Evolutionary conservation across 148 eudicot genomes (phyloP).

Genomic region (Agrostemma githago): DNA sequence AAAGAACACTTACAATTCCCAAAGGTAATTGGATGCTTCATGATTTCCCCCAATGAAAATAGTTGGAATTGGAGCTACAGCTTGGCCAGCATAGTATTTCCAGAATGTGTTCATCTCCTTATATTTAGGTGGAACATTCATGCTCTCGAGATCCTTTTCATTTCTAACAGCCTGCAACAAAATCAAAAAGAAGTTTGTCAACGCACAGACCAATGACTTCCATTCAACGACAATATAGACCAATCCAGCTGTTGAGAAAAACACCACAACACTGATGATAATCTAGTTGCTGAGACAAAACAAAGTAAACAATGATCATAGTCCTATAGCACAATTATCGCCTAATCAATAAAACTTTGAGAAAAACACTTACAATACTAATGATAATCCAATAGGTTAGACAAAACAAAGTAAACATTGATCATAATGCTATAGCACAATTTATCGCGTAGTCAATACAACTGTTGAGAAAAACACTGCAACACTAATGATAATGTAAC

Average conservation of each 20-base stretch:
- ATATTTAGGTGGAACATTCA: slow-evolving; percentile 66
- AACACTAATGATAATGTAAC: too few species aligned
- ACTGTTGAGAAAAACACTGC: neutral
- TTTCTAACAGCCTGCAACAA: slow-evolving; percentile 84
- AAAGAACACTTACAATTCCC: slow-evolving; percentile 78
- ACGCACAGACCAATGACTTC: neutral
- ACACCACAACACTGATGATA: neutral
- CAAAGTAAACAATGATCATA: too few species aligned
- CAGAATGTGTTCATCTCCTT: slow-evolving; percentile 86
- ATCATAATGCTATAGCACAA: neutral
- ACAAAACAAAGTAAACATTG: too few species aligned
- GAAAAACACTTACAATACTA: neutral
- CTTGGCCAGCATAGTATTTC: slow-evolving; percentile 95
- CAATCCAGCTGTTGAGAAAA: neutral
- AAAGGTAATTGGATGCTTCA: slow-evolving; percentile 93
- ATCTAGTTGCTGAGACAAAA: too few species aligned
- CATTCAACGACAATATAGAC: neutral
- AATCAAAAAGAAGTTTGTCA: neutral
- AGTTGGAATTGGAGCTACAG: slow-evolving; percentile 91
- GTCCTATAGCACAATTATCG: too few species aligned
- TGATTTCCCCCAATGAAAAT: slow-evolving; percentile 97
- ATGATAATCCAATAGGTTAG: too few species aligned
- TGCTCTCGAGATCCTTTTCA: slow-evolving; percentile 75
- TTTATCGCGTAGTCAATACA: neutral
- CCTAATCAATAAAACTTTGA: neutral